Evolutionary conservation across 2,329 filamentous ascomycete genomes (phyloP).

Genomic region (Arthrinium puccinioides): DNA sequence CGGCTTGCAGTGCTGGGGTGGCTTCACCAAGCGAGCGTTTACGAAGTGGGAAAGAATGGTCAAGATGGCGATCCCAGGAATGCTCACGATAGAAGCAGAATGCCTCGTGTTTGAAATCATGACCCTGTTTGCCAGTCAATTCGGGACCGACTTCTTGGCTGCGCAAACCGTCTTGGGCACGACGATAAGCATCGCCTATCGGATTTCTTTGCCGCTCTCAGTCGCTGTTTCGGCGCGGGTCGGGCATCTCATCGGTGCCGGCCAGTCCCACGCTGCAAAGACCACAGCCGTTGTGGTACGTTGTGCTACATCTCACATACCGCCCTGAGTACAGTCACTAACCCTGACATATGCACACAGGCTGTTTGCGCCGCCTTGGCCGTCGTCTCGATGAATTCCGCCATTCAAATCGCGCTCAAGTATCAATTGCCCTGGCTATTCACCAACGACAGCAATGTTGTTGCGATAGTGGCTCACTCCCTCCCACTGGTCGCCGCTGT

Average conservation of each 20-base stretch:
- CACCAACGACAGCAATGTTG: neutral
- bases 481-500: neutral
- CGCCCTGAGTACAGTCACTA: neutral
- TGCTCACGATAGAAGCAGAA: slow-evolving; percentile 65
- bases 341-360: neutral
- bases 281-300: neutral
- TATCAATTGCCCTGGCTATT: neutral
- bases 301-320: neutral
- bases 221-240: neutral
- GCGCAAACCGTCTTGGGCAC: slow-evolving; percentile 59
- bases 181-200: neutral
- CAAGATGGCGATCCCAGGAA: slow-evolving; percentile 58
- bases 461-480: neutral
- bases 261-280: neutral
- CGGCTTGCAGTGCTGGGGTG: slow-evolving; percentile 77
- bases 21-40: slow-evolving; percentile 63
- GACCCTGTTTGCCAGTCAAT: slow-evolving; percentile 54
- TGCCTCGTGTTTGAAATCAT: slow-evolving; percentile 64
- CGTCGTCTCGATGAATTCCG: neutral
- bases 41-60: slow-evolving; percentile 65
- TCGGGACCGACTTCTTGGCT: slow-evolving; percentile 55
- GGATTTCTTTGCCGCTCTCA: neutral
- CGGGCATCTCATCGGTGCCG: neutral
- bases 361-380: neutral
- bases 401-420: neutral